Evolutionary conservation across 2,329 filamentous ascomycete species (phyloP), one percentile per base, ranked within the genome.

Genomic region (Cercospora sp.): DNA sequence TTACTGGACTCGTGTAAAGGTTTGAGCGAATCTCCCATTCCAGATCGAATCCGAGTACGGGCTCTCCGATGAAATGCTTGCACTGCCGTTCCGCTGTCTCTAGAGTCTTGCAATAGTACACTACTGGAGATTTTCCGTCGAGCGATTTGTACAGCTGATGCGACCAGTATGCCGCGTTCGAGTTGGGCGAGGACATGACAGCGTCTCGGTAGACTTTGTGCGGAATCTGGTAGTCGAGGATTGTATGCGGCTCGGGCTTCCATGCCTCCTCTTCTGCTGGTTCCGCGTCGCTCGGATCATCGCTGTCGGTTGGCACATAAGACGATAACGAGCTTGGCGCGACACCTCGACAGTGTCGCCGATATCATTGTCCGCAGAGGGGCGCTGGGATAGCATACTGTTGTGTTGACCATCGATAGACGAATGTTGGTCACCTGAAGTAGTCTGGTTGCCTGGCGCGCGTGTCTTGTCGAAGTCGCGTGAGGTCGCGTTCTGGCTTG

Each of bases 11-110:
- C 21, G 77, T 82, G 43, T 59, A 26, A 8, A 53, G 21, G 5
- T 76, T 81, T 0, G 87, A 84, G 5, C 85, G 69, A 43, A 71
- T 73, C 63, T 88, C 84, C 94, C 94, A 97, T 81, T 97, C 94
- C 70, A 97, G 85, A 75, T 97, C 94, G 69, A 97, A 93, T 0
- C 94, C 94, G n/a, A 97, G 78, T 2, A 96, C 80, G 45, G 87
- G 83, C 74, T 95, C 88, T 28, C 85, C 72, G 45, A 89, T 76
- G 73, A 97, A 97, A 66, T 90, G 84, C 66, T 86, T 79, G 18
- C 87, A 82, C 7, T 91, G 85, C 5, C 82, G 80, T 77, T 97
- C 92, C 18, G 91, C 90, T 2, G 86, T 87, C 40, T 87, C 82
- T 55, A 85, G 86, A 66, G 83, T 90, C 60, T 82, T 88, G 82